Evolutionary conservation across 2,329 filamentous ascomycete genomes (phyloP).

Genomic region (Talaromyces sp.): DNA sequence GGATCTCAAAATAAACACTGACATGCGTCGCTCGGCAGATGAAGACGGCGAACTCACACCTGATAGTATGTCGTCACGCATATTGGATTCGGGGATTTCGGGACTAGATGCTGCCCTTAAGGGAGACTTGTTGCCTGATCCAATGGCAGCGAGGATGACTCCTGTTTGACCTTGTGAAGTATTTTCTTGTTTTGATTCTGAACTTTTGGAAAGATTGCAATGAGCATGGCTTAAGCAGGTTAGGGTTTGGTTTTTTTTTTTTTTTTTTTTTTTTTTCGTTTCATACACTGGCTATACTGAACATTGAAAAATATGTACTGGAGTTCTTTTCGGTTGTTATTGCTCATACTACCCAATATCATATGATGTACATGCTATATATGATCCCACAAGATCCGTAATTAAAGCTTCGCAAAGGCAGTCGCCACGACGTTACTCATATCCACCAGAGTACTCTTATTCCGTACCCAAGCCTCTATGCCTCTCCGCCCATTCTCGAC

Average conservation of each 20-base stretch:
- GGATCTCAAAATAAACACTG: conserved; percentile 45
- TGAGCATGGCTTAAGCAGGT: conserved; percentile 11
- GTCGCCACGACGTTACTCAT: conserved; percentile 67
- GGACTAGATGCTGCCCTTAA: conserved; percentile 41
- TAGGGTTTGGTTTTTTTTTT: conserved; percentile 15
- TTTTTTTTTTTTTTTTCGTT: conserved; percentile 13
- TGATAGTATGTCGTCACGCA: conserved; percentile 48
- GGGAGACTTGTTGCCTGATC: conserved; percentile 41
- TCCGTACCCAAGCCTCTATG: conserved; percentile 75
- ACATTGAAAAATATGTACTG: conserved; percentile 4
- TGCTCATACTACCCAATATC: background rate
- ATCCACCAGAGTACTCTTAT: conserved; percentile 85
- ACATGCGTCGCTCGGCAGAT: conserved; percentile 32
- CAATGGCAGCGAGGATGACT: conserved; percentile 41
- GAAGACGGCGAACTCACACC: conserved; percentile 46
- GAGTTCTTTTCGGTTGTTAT: background rate
- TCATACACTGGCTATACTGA: conserved; percentile 4
- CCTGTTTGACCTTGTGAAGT: background rate
- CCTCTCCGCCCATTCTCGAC: conserved; percentile 81
- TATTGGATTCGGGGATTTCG: conserved; percentile 45
- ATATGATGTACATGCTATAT: conserved; percentile 9
- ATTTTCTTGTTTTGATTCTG: background rate
- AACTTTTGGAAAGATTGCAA: conserved; percentile 4
- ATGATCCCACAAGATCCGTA: background rate
- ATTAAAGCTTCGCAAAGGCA: conserved; percentile 67